Percentiles rank a stretch among this genome's conserved stretches.
Conservation (phyloP, 805 yeast species). For the Monosporozyma siamensis region DNA sequence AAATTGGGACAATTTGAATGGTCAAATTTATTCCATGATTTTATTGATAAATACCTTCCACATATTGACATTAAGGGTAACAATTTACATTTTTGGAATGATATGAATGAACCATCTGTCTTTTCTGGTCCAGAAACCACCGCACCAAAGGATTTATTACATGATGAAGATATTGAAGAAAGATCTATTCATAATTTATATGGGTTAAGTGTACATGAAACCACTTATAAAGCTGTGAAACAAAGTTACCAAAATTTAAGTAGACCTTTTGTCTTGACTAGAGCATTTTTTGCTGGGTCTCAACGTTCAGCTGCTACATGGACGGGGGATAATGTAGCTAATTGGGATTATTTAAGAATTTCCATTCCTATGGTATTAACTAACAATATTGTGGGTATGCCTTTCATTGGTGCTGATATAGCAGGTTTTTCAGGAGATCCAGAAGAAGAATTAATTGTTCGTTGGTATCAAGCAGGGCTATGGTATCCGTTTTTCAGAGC, state of each 20-base stretch:
- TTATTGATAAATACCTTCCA: constrained; percentile 20
- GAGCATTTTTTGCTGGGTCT: constrained; percentile 85
- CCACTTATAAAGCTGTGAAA: constrained; percentile 60
- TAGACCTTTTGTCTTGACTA: constrained; percentile 81
- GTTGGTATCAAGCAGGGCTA: constrained; percentile 95
- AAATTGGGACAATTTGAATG: constrained; percentile 54
- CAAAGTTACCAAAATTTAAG: constrained; percentile 38
- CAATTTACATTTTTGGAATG: constrained; percentile 88
- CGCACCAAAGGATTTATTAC: constrained; percentile 73
- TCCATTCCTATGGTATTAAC: constrained; percentile 87
- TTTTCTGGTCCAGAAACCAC: constrained; percentile 93
- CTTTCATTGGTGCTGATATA: constrained; percentile 92
- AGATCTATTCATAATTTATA: constrained; percentile 83
- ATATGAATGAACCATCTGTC: constrained; percentile 96
- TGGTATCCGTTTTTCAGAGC: constrained; percentile 96
- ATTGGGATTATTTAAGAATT: constrained; percentile 74
- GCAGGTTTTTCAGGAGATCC: constrained; percentile 97
- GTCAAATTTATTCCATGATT: constrained; percentile 44
- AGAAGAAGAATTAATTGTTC: constrained; percentile 59
- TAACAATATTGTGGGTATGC: constrained; percentile 73
- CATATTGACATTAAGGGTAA: constrained; percentile 33
- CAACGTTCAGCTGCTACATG: constrained; percentile 89
- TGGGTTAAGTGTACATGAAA: constrained; percentile 72
- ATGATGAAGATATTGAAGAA: constrained; percentile 77
- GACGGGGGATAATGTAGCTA: constrained; percentile 96